Base-by-base conservation (phyloP, 2,329 filamentous ascomycete genomes). In the Colletotrichum simmondsii region DNA sequence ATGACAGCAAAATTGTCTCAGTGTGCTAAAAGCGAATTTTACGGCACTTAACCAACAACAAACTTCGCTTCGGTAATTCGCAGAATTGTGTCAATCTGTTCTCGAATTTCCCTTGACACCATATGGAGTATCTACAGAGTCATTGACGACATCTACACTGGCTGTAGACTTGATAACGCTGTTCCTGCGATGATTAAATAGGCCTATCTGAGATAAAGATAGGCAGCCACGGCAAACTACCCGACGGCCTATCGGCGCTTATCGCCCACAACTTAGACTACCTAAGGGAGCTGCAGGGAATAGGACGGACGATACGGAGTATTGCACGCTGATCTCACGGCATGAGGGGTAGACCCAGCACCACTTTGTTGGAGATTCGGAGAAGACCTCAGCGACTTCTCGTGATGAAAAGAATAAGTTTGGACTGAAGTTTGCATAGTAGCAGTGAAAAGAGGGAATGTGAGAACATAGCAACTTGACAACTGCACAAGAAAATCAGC, bases 221-320 rank as follows among this genome's bases (percentile, higher is more conserved):
- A 72, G 65, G 65, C 69, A 63, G 22, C 5, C 16, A 3, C 37
- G 37, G 37, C 37, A 42, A 42, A 42, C 16, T 42, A 42, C 14
- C 37, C 37, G 37, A 42, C 37, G 37, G 35, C 65, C 53, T 72
- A 72, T 72, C 69, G 32, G 22, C n/a, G 61, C 69, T 52, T 68
- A 71, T 71, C 59, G 52, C 35, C 52, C 28, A 12, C 35, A 16
- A 57, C 14, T 28, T 11, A 14, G 19, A 22, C 35, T 26, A 12
- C 32, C 32, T 35, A 5, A 12, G n/a, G 19, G 8, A 32, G n/a
- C 35, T 46, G 35, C 52, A 16, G 49, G 30, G 19, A 32, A 60
- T 49, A 66, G 30, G 52, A 37, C 19, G 57, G 57, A 62, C 24
- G 58, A 26, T 35, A 35, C 32, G 32, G 32, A 12, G 30, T 19